phyloP scores from a whole-genome alignment of 2,329 filamentous ascomycete species.

The Verticillium nonalfalfae region DNA sequence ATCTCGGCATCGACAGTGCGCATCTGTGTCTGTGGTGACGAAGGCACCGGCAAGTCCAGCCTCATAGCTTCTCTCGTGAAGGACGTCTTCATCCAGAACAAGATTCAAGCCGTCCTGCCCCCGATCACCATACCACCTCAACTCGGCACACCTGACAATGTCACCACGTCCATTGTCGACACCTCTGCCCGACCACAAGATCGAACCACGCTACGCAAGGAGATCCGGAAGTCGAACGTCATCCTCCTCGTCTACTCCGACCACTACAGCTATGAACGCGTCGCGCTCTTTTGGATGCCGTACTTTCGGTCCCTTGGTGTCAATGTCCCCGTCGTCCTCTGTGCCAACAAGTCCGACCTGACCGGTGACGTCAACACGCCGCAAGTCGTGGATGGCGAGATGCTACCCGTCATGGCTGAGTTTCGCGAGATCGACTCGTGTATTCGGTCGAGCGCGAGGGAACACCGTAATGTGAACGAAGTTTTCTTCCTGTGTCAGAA shows the following conservation, averaged over 20 bases:
- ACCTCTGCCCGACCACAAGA: constrained; percentile 94
- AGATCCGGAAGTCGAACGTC: constrained; percentile 94
- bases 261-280: constrained; percentile 97
- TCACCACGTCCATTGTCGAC: constrained; percentile 95
- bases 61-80: constrained; percentile 94
- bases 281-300: constrained; percentile 97
- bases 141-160: constrained; percentile 90
- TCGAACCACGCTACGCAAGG: constrained; percentile 80
- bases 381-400: constrained; percentile 91
- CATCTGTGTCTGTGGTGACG: constrained; percentile 94
- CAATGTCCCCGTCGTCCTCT: constrained; percentile 94
- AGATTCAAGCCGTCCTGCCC: constrained; percentile 90
- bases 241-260: constrained; percentile 96
- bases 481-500: constrained; percentile 98
- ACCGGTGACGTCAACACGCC: constrained; percentile 67
- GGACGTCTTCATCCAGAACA: constrained; percentile 90
- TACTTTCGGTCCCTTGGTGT: constrained; percentile 97
- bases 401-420: constrained; percentile 96
- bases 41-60: constrained; percentile 84
- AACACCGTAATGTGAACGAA: constrained; percentile 91
- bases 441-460: constrained; percentile 86
- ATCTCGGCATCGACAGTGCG: constrained; percentile 49
- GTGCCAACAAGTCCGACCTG: constrained; percentile 95
- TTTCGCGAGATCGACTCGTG: constrained; percentile 99
- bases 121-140: constrained; percentile 92